Conservation (phyloP, 345 rosid species). For the Salix viminalis region DNA sequence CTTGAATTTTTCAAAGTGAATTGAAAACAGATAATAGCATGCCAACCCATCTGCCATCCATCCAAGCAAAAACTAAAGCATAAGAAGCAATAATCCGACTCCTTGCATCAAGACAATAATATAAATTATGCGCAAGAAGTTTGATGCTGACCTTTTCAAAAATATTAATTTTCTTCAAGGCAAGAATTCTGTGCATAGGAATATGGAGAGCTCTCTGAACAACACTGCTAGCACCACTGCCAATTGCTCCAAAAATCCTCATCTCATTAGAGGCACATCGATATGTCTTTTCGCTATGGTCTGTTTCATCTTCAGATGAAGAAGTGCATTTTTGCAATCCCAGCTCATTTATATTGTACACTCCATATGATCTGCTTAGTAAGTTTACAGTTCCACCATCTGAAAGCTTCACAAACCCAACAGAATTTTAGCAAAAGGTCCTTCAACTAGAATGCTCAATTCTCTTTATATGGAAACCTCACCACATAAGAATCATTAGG, state of each 20-base stretch:
- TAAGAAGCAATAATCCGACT: not conserved
- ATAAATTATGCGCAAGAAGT: too few relatives aligned
- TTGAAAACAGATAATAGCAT: not conserved
- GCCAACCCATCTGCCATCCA: not conserved
- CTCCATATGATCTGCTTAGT: conserved; percentile 92
- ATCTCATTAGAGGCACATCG: conserved; percentile 90
- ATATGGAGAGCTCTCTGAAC: conserved; percentile 96
- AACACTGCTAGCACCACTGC: conserved; percentile 95
- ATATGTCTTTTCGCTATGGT: conserved; percentile 62
- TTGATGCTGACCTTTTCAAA: conserved; percentile 62
- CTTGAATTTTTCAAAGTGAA: not conserved
- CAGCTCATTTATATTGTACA: conserved; percentile 80
- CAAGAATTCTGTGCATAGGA: conserved; percentile 77
- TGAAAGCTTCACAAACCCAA: conserved; percentile 50
- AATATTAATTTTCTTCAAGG: conserved; percentile 85
- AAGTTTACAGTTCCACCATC: conserved; percentile 92
- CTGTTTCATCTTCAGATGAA: conserved; percentile 52
- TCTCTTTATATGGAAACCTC: conserved; percentile 12
- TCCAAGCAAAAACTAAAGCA: not conserved
- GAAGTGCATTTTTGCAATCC: conserved; percentile 83
- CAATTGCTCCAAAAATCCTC: conserved; percentile 88
- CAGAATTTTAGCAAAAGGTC: not conserved
- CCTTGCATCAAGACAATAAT: not conserved
- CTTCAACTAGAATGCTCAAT: not conserved
- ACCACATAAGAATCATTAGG: conserved; percentile 75